Evolutionary conservation across 2,329 filamentous ascomycete genomes (phyloP).

Genomic region (Alternaria metachromatica): DNA sequence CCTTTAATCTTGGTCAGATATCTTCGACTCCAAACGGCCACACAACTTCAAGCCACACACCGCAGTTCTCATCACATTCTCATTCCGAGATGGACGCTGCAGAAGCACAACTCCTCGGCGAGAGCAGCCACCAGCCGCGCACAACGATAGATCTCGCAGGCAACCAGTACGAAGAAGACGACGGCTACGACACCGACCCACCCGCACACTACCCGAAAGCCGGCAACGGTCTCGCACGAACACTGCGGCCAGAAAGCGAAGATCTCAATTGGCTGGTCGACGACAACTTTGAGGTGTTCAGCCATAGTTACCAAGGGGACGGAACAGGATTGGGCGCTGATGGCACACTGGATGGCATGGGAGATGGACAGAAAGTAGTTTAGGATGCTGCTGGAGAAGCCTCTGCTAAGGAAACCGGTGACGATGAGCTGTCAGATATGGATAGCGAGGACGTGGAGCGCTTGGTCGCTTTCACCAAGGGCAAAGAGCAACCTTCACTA

Average conservation of each 20-base stretch:
- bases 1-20: conserved; percentile 10
- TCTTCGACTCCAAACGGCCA: conserved; percentile 42
- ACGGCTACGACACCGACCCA: conserved; percentile 61
- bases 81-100: conserved; percentile 37
- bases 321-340: conserved; percentile 42
- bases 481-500: background rate
- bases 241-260: conserved; percentile 62
- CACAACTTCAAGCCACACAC: conserved; percentile 23
- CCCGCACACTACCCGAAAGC: conserved; percentile 67
- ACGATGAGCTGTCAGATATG: conserved; percentile 10
- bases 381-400: conserved; percentile 12
- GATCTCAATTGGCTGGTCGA: conserved; percentile 69
- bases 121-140: conserved; percentile 23
- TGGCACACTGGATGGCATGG: conserved; percentile 26
- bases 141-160: conserved; percentile 29
- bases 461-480: background rate
- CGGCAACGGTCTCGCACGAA: conserved; percentile 64
- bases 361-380: conserved; percentile 19
- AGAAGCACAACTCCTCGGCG: conserved; percentile 43
- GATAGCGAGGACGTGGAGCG: conserved; percentile 1
- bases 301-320: conserved; percentile 54
- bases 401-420: background rate
- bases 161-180: conserved; percentile 50
- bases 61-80: conserved; percentile 27
- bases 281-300: conserved; percentile 65